Evolutionary conservation across 495 filamentous ascomycete species (phyloP), one percentile per base, ranked within the genome.

Genomic region (Penicillium canescens): DNA sequence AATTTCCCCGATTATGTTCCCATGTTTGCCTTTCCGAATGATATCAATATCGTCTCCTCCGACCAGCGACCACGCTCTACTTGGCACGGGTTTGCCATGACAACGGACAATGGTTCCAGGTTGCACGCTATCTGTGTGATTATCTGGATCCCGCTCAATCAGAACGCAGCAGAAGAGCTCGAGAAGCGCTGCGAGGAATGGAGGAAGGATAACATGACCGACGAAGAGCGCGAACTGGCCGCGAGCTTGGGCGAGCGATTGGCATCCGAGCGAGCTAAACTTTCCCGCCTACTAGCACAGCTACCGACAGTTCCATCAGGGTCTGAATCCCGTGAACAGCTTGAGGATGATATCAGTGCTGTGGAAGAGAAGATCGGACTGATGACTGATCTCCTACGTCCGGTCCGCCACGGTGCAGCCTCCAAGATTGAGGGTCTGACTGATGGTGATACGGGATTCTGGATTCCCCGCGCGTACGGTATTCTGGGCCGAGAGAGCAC

Each of bases 71-170:
- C 94, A 2, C 79, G 92, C 49, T 88, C 94, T 39, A 96, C 93
- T 18, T 98, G 94, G 94, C 94, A 98, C 77, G 94, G 94, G 38
- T 98, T 98, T 67, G 91, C 90, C 52, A 98, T 98, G 94, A 98
- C 94, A 4, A 89, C 86, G 38, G 86, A 87, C 33, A 94, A 98
- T 66, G 92, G 90, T 56, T 89, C 91, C 37, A 92, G 90, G 60
- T 78, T 98, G 16, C 92, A 98, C 63, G 94, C 91, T 24, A 89
- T 98, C 53, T 92, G 89, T 58, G 78, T 97, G 50, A 94, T 91
- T 46, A 81, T 96, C 26, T 98, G 94, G 94, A 87, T 92, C 47
- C 92, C 94, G 2, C 72, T 98, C 40, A 89, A 90, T 59, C 78
- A 81, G 11, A 80, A 84, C 54, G 87, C 93, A 1, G 91, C 94